Conservation (phyloP, 306 rosid genomes). For the Cotoneaster glaucophyllus region DNA sequence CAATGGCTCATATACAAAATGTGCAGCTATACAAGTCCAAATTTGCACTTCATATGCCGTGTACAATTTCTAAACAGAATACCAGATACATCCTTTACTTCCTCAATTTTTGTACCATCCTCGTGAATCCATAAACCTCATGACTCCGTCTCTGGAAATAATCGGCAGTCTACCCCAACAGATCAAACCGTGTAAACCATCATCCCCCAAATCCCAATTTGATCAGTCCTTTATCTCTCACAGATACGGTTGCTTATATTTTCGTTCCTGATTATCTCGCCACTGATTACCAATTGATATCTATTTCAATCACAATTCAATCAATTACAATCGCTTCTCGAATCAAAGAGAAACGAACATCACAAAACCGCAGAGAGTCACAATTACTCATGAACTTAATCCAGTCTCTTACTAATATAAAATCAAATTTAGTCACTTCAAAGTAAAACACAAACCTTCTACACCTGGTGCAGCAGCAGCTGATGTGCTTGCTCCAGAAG, state of each 20-base stretch:
- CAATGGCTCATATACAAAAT: not conserved
- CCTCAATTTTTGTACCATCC: not conserved
- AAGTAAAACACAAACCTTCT: slow-evolving; percentile 45
- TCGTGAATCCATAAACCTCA: not conserved
- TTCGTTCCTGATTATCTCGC: not conserved
- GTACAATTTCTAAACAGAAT: not conserved
- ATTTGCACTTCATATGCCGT: not conserved
- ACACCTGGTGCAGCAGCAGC: slow-evolving; percentile 39
- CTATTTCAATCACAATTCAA: not conserved
- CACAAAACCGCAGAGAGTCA: not conserved
- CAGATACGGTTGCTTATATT: not conserved
- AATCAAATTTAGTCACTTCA: not conserved
- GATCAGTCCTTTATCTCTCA: not conserved
- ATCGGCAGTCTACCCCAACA: not conserved
- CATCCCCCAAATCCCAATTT: not conserved
- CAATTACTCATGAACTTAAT: not conserved
- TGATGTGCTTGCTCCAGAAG: slow-evolving; percentile 81
- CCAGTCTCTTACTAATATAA: not conserved
- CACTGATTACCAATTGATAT: not conserved
- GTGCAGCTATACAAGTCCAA: not conserved
- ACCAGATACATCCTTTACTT: not conserved
- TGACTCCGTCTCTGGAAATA: not conserved
- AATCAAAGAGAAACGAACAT: not conserved
- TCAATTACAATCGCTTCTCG: not conserved
- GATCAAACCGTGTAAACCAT: not conserved